Evolutionary conservation across 768 basidiomycete species (phyloP), one percentile per base, ranked within the genome.

Genomic region (Rhizopogon roseolus): DNA sequence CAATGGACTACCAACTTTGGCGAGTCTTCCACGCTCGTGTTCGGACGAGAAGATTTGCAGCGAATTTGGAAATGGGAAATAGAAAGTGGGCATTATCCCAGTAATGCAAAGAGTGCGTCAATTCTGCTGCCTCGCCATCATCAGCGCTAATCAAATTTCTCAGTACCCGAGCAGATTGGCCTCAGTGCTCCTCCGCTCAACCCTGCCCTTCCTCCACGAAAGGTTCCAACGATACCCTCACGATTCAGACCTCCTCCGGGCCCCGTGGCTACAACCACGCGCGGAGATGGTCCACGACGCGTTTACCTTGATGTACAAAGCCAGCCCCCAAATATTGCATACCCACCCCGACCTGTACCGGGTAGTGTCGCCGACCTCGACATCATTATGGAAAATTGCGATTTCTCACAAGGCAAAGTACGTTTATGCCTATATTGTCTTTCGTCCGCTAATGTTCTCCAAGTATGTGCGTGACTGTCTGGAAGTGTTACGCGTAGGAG

Each of bases 391-490:
- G 86, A 93, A 41, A 83, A 94, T 61, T 99, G 97, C 66, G 92
- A 96, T 71, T 97, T 94, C 67, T 83, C 84, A 14, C 77, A 82
- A 57, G 79, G 81, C 61, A 90, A 91, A 77, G 90, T 88, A 49
- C 57, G 28, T 13, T 25, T 52, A 41, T 44, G 27, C 16, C 39
- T 49, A 37, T 44, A 9, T 34, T 29, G 3, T 19, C 52, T 38
- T 39, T 14, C 39, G 45, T 48, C 28, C 36, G 29, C 52, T 50
- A 57, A 14, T 42, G 25, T 27, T 43, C 34, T 25, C 29, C 19
- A 65, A 97, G 90, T 95, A 90, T 72, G 96, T 98, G n/a, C 85
- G 96, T 39, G 97, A 98, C 66, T 99, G 97, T 63, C 76, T 99
- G 39, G 95, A 98, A 69, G 86, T 96, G 42, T 80, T 99, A 27